A percentile compares a stretch with the other conserved stretches of the same genome.
These are phyloP conservation scores for Malus asiatica DNA, from an alignment of 306 rosid genomes.

Conservation along the genomic window DNA sequence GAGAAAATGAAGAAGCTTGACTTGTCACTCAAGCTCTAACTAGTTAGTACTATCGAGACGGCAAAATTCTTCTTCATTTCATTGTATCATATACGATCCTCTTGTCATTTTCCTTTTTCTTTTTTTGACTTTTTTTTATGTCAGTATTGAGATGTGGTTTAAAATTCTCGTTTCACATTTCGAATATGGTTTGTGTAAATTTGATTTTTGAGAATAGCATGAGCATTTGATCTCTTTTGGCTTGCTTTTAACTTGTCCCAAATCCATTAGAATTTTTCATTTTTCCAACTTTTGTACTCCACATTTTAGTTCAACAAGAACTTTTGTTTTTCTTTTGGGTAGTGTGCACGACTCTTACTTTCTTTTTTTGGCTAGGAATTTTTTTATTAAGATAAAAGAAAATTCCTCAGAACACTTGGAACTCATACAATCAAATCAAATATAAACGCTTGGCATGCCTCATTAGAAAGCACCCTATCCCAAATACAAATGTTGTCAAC, in stretches of 20 bases:
- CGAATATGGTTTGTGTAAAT: neutral
- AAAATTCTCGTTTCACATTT: neutral
- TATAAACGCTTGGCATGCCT: too few species aligned
- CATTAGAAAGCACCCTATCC: too few species aligned
- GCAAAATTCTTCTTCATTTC: neutral
- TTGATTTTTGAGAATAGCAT: neutral
- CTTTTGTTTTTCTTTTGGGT: too few species aligned
- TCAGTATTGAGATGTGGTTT: conserved; percentile 21
- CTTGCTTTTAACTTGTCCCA: neutral
- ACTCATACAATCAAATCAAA: too few species aligned
- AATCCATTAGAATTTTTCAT: neutral
- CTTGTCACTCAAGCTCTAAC: conserved; percentile 57
- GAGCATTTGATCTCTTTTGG: neutral
- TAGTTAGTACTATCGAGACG: neutral
- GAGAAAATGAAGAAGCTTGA: conserved; percentile 56
- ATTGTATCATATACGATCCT: neutral
- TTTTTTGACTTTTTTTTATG: neutral
- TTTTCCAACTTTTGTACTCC: neutral
- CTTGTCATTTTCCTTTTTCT: neutral
- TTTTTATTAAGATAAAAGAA: too few species aligned
- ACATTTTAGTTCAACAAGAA: neutral
- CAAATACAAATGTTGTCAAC: too few species aligned
- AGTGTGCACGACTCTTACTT: too few species aligned
- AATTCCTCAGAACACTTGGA: too few species aligned
- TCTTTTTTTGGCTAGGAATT: too few species aligned